A percentile compares a stretch with the other conserved stretches of the same genome.
These are phyloP conservation scores for Tricholoma furcatifolium DNA, from an alignment of 768 basidiomycete species.

Conservation along the genomic window DNA sequence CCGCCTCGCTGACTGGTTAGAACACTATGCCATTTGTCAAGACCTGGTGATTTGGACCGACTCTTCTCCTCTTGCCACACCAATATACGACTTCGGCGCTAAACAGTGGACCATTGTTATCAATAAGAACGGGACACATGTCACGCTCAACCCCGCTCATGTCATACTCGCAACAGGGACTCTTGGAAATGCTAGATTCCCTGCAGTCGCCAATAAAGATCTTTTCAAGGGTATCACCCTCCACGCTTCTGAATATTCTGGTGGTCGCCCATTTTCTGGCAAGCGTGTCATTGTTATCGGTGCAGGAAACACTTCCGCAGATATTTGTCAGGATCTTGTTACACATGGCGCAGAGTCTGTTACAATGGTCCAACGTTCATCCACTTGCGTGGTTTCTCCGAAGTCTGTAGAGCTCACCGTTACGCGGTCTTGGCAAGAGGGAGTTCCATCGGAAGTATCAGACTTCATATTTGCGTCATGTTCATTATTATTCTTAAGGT, in stretches of 20 bases:
- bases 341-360: conserved; percentile 29
- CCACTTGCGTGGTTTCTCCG: conserved; percentile 31
- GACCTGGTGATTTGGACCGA: conserved; percentile 45
- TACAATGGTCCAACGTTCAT: conserved; percentile 43
- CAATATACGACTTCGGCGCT: conserved; percentile 29
- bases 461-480: conserved; percentile 25
- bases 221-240: conserved; percentile 29
- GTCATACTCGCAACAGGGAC: conserved; percentile 38
- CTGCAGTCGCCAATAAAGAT: conserved; percentile 22
- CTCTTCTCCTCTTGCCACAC: conserved; percentile 27
- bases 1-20: conserved; percentile 44
- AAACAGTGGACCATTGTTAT: conserved; percentile 36
- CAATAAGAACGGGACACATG: conserved; percentile 22
- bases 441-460: conserved; percentile 17
- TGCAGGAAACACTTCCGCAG: conserved; percentile 38
- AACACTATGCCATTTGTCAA: conserved; percentile 37
- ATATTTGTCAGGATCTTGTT: conserved; percentile 36
- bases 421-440: conserved; percentile 18
- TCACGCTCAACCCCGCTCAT: conserved; percentile 35
- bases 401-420: conserved; percentile 1
- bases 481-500: conserved; percentile 24
- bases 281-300: conserved; percentile 40
- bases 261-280: conserved; percentile 26
- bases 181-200: conserved; percentile 33
- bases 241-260: conserved; percentile 32